phyloP scores from a whole-genome alignment of 1,284 basidiomycete species.

The Neolentinus lepideus region DNA sequence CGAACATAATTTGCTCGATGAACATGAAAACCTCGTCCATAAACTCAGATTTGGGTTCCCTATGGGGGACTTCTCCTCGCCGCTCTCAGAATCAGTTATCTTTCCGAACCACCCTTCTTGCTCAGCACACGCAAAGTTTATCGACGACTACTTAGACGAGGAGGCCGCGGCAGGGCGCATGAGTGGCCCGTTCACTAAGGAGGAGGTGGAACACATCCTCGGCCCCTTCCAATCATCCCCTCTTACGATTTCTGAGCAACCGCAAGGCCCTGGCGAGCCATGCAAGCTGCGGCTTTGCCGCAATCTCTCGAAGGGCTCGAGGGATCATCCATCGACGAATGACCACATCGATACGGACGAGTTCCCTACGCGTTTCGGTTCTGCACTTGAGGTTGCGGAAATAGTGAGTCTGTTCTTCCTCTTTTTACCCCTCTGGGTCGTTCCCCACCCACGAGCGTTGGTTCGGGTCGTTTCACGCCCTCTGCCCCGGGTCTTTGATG shows the following conservation, averaged over 20 bases:
- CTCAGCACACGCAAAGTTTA: slow-evolving; percentile 9
- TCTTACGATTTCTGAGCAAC: slow-evolving; percentile 12
- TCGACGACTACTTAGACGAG: slow-evolving; percentile 20
- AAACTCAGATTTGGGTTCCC: slow-evolving; percentile 25
- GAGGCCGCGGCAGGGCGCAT: slow-evolving; percentile 20
- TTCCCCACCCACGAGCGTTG: too few relatives aligned
- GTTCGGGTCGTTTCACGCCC: too few relatives aligned
- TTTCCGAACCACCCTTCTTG: slow-evolving; percentile 20
- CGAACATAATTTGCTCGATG: slow-evolving; percentile 8
- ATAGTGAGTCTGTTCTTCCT: slow-evolving; percentile 20
- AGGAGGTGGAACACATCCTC: slow-evolving; percentile 19
- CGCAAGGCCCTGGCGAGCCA: slow-evolving; percentile 3
- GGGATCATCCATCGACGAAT: slow-evolving; percentile 19
- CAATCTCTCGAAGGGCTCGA: slow-evolving; percentile 10
- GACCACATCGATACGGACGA: slow-evolving; percentile 20
- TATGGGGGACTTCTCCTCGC: slow-evolving; percentile 21
- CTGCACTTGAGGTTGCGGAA: slow-evolving; percentile 18
- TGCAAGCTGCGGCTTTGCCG: slow-evolving; percentile 8
- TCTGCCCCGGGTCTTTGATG: too few relatives aligned
- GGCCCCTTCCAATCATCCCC: slow-evolving; percentile 16
- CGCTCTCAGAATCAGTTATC: slow-evolving; percentile 14
- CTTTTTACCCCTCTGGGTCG: not conserved
- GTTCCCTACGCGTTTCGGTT: slow-evolving; percentile 23
- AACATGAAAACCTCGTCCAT: slow-evolving; percentile 21
- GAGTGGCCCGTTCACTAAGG: slow-evolving; percentile 24